Evolutionary conservation across 768 basidiomycete species (phyloP).

Genomic region (Phaffia tasmanica): DNA sequence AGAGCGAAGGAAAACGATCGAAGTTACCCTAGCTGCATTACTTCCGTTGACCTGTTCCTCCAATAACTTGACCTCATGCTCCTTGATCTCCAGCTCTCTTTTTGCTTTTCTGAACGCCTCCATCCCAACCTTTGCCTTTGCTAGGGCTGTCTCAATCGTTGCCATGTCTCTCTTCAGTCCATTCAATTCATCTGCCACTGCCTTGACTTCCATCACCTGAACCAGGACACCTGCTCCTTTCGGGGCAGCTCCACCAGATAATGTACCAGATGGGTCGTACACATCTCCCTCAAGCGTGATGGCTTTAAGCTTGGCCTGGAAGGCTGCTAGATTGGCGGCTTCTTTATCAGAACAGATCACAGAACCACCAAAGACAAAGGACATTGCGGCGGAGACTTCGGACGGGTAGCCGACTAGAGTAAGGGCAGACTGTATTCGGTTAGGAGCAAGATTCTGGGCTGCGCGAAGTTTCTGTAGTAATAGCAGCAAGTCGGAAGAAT

Average conservation of each 20-base stretch:
- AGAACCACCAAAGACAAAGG: constrained; percentile 85
- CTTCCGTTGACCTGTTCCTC: constrained; percentile 78
- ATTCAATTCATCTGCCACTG: constrained; percentile 51
- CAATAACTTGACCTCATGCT: constrained; percentile 70
- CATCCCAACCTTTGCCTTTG: constrained; percentile 39
- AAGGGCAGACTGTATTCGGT: constrained; percentile 75
- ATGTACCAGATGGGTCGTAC: constrained; percentile 88
- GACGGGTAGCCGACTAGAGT: constrained; percentile 71
- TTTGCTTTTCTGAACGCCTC: constrained; percentile 43
- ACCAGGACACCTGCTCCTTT: constrained; percentile 57
- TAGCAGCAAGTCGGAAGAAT: neutral
- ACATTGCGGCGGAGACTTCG: constrained; percentile 77
- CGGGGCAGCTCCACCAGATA: constrained; percentile 82
- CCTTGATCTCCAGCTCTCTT: constrained; percentile 73
- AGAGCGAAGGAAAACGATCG: neutral
- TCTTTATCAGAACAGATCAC: constrained; percentile 82
- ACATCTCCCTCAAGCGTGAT: constrained; percentile 92
- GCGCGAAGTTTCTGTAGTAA: constrained; percentile 57
- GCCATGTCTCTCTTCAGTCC: constrained; percentile 46
- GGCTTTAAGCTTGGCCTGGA: constrained; percentile 60
- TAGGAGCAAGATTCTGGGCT: constrained; percentile 59
- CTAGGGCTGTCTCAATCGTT: constrained; percentile 50
- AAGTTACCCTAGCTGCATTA: constrained; percentile 71
- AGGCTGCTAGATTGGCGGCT: constrained; percentile 78
- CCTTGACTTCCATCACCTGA: constrained; percentile 69